Base-by-base conservation (phyloP, 345 rosid genomes). In the Populus ilicifolia region DNA sequence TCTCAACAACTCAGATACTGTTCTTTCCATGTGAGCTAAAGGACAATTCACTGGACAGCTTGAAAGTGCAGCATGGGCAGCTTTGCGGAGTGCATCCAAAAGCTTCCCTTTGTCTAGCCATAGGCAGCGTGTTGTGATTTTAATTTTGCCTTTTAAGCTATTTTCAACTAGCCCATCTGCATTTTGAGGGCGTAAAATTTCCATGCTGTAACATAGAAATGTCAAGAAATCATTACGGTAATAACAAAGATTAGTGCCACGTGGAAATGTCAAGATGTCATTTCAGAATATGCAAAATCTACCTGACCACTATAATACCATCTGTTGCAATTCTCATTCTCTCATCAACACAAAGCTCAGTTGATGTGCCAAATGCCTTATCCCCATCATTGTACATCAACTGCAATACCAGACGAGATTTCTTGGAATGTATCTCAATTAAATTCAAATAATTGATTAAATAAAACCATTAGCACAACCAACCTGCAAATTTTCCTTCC, bases 71-170 rank as follows among this genome's bases (percentile, higher is more conserved):
- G 95, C 99, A 81, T 91, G 93, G 54, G 99, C 98, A 79, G 96
- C 99, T 85, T 90, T 92, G 81, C 92, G 85, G 67, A 96, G 94
- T 68, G 94, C 94, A 78, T 93, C 97, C 70, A 93, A 86, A 38
- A 96, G 98, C 86, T 89, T 91, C 76, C 99, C 97, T 82, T 93
- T 93, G 83, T 96, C 99, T 78, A 96, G 90, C 99, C 99, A 96
- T 84, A 96, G 87, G 85, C 99, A 93, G 33, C 98, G 92, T 12
- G 99, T 96, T 23, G 98, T 91, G 84, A 96, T 93, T 85, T 91
- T 90, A 85, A 96, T 88, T 80, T 92, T 96, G 72, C 97, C 99
- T 85, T 91, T 93, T 82, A 96, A 70, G 75, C 81, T 72, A 81
- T 86, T 85, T 63, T 86, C 91, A n/a, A 65, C 74, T 21, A 36